phyloP scores from a whole-genome alignment of 2,329 filamentous ascomycete species.

The Neofusicoccum sp. region DNA sequence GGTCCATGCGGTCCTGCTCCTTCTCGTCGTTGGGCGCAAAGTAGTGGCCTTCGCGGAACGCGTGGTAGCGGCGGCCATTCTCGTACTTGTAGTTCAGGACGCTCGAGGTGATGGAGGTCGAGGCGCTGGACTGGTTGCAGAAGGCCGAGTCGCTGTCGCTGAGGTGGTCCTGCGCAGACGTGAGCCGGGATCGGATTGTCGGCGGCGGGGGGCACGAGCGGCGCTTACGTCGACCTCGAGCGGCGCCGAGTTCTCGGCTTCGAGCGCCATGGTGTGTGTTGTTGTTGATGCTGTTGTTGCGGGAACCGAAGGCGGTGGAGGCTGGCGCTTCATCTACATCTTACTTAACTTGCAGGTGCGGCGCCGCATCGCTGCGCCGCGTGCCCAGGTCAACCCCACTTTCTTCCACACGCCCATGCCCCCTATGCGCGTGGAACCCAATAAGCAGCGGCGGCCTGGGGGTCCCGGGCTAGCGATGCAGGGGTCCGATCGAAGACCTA shows the following conservation, averaged over 20 bases:
- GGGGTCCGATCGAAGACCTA: no score
- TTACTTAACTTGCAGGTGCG: no score
- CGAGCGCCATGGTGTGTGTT: not conserved
- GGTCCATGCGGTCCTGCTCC: constrained; percentile 37
- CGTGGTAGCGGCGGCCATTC: constrained; percentile 18
- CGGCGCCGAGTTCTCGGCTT: not conserved
- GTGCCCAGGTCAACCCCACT: no score
- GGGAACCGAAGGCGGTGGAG: no score
- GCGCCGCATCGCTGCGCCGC: no score
- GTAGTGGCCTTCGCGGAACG: constrained; percentile 35
- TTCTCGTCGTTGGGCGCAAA: constrained; percentile 38
- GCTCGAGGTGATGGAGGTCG: constrained; percentile 35
- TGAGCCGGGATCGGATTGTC: not conserved
- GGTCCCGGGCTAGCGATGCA: no score
- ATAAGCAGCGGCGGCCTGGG: no score
- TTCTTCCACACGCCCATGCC: no score
- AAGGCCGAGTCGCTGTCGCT: constrained; percentile 3
- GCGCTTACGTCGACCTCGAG: constrained; percentile 1
- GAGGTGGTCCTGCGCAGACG: not conserved
- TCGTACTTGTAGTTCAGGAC: constrained; percentile 28
- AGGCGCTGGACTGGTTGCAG: constrained; percentile 17
- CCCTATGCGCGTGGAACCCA: no score
- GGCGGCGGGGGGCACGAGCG: not conserved
- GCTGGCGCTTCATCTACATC: no score
- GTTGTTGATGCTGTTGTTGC: no score